Conservation (phyloP, 805 yeast species). For the Phaffomyces antillensis region DNA sequence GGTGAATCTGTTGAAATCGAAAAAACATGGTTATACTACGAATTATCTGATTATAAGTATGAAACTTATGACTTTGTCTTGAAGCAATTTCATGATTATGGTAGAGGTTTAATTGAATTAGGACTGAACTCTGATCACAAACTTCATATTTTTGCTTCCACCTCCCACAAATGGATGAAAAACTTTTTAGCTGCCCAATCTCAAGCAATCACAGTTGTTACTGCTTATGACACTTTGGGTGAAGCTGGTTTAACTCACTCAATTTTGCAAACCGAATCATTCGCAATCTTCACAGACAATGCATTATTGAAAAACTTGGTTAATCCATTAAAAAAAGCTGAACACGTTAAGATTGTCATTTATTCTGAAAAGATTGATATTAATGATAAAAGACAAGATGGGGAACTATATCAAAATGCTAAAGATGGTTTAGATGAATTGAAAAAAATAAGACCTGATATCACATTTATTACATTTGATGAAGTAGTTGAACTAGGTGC, state of each 20-base stretch:
- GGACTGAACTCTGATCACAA: slow-evolving; percentile 67
- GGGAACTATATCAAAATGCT: slow-evolving; percentile 54
- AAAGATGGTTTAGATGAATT: slow-evolving; percentile 51
- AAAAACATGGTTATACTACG: slow-evolving; percentile 85
- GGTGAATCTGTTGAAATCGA: slow-evolving; percentile 68
- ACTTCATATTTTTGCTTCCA: slow-evolving; percentile 80
- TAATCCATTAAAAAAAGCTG: slow-evolving; percentile 63
- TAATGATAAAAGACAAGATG: slow-evolving; percentile 56
- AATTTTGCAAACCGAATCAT: slow-evolving; percentile 71
- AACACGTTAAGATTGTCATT: slow-evolving; percentile 58
- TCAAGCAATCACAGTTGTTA: slow-evolving; percentile 80
- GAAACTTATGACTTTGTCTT: slow-evolving; percentile 54
- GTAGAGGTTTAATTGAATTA: slow-evolving; percentile 67
- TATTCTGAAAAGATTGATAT: slow-evolving; percentile 57
- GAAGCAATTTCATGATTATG: slow-evolving; percentile 42
- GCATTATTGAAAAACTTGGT: slow-evolving; percentile 57
- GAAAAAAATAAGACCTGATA: slow-evolving; percentile 64
- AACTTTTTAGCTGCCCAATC: slow-evolving; percentile 70
- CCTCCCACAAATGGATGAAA: slow-evolving; percentile 89
- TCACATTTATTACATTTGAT: slow-evolving; percentile 54
- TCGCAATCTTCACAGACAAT: slow-evolving; percentile 80
- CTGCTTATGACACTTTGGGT: slow-evolving; percentile 95
- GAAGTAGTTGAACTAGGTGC: slow-evolving; percentile 64
- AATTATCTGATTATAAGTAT: slow-evolving; percentile 65
- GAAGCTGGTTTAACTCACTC: slow-evolving; percentile 85